These are phyloP conservation scores for Dimocarpus longan DNA, from an alignment of 345 rosid genomes.

Conservation along the genomic window DNA sequence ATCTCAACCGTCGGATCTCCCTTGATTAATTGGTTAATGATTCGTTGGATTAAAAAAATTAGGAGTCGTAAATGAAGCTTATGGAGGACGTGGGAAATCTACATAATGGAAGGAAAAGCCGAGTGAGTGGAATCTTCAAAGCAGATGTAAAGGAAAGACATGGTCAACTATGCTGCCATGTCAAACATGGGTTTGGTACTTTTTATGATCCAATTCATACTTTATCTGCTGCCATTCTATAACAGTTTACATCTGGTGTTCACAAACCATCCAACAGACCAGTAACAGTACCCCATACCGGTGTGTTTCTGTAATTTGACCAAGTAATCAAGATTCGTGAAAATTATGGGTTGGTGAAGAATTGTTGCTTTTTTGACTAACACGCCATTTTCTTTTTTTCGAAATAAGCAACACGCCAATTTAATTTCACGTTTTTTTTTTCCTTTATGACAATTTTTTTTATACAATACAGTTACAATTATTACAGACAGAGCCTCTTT, in stretches of 20 bases:
- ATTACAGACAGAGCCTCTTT: no score
- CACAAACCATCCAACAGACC: background rate
- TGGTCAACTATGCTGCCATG: conserved; percentile 15
- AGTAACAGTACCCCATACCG: background rate
- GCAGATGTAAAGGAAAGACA: background rate
- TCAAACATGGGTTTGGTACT: conserved; percentile 11
- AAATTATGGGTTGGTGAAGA: conserved; percentile 12
- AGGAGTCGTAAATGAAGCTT: no score
- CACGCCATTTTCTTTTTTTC: no score
- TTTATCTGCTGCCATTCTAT: background rate
- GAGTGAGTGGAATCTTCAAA: conserved; percentile 22
- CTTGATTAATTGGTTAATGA: conserved; percentile 6
- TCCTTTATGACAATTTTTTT: no score
- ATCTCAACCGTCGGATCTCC: background rate
- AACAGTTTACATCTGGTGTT: background rate
- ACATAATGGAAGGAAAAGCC: background rate
- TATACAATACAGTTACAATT: no score
- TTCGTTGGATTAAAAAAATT: background rate
- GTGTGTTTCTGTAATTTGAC: conserved; percentile 1
- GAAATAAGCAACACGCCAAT: no score
- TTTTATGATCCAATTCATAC: conserved; percentile 9
- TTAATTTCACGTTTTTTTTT: no score
- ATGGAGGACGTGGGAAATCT: background rate
- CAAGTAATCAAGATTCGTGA: background rate
- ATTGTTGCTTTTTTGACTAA: background rate